Percentiles rank a stretch among this genome's conserved stretches.
Evolutionary conservation across 2,329 filamentous ascomycete species (phyloP).

Genomic region (Monosporascus sp.): DNA sequence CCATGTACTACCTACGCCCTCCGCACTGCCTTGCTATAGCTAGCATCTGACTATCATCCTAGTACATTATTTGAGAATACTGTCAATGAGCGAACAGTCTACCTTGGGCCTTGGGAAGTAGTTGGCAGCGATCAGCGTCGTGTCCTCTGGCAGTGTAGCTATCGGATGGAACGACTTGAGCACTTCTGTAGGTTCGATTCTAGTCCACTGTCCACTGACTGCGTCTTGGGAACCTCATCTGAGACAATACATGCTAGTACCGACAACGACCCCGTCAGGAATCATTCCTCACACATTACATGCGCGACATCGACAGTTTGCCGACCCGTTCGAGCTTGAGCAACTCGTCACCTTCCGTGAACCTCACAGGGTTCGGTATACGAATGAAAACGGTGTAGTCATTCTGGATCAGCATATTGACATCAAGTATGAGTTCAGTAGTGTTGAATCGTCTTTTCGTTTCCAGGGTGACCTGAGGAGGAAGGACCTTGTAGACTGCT

Average conservation of each 20-base stretch:
- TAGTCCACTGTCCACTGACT: conserved; percentile 1
- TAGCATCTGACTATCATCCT: not conserved
- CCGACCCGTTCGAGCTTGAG: conserved; percentile 45
- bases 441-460: conserved; percentile 39
- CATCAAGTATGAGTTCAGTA: conserved; percentile 47
- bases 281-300: conserved; percentile 45
- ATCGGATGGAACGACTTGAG: conserved; percentile 46
- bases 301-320: conserved; percentile 44
- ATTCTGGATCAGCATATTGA: conserved; percentile 44
- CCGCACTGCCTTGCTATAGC: not conserved
- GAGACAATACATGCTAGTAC: conserved; percentile 29
- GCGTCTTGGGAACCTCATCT: conserved; percentile 2
- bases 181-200: conserved; percentile 38
- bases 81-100: conserved; percentile 42
- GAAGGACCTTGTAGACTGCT: conserved; percentile 45
- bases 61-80: conserved; percentile 48
- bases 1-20: conserved; percentile 37
- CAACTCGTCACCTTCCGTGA: conserved; percentile 43
- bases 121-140: conserved; percentile 42
- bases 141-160: conserved; percentile 49
- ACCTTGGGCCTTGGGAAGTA: conserved; percentile 50
- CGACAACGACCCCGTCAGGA: conserved; percentile 38
- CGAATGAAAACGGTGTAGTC: conserved; percentile 38
- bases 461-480: conserved; percentile 45
- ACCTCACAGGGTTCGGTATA: conserved; percentile 44